Conservation (phyloP, 768 basidiomycete species). For the Auriscalpium vulgare region DNA sequence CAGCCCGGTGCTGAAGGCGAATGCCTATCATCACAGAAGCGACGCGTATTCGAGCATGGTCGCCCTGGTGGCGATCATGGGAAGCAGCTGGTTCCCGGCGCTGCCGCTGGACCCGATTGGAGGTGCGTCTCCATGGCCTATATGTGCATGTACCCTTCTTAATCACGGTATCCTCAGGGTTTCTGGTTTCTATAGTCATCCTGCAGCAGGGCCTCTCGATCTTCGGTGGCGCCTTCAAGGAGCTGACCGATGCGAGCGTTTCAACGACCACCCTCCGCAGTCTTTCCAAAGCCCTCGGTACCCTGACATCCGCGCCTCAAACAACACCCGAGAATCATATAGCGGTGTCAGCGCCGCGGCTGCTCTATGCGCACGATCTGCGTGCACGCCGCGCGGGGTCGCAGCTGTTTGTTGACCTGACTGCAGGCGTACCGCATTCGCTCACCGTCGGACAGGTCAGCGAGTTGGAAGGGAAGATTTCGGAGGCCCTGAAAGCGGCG, state of each 20-base stretch:
- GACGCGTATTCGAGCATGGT: conserved; percentile 92
- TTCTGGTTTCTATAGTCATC: conserved; percentile 87
- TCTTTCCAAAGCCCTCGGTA: conserved; percentile 50
- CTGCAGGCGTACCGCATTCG: conserved; percentile 54
- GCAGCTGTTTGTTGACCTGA: conserved; percentile 75
- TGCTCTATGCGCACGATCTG: conserved; percentile 43
- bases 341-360: not conserved
- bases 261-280: conserved; percentile 43
- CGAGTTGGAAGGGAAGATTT: conserved; percentile 55
- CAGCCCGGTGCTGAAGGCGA: conserved; percentile 89
- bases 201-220: conserved; percentile 68
- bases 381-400: conserved; percentile 77
- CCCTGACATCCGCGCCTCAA: conserved; percentile 35
- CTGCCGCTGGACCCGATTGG: conserved; percentile 91
- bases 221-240: conserved; percentile 61
- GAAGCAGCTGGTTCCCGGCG: conserved; percentile 79
- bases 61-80: conserved; percentile 87
- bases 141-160: not conserved
- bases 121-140: conserved; percentile 38
- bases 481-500: conserved; percentile 41
- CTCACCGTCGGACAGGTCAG: conserved; percentile 53
- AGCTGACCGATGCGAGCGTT: conserved; percentile 80
- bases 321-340: conserved; percentile 1
- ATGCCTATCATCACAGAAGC: conserved; percentile 95
- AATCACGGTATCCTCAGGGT: conserved; percentile 34